Percentiles rank a stretch among this genome's conserved stretches.
These are phyloP conservation scores for Aspergillus alliaceus DNA, from an alignment of 2,329 filamentous ascomycete genomes.

Conservation along the genomic window DNA sequence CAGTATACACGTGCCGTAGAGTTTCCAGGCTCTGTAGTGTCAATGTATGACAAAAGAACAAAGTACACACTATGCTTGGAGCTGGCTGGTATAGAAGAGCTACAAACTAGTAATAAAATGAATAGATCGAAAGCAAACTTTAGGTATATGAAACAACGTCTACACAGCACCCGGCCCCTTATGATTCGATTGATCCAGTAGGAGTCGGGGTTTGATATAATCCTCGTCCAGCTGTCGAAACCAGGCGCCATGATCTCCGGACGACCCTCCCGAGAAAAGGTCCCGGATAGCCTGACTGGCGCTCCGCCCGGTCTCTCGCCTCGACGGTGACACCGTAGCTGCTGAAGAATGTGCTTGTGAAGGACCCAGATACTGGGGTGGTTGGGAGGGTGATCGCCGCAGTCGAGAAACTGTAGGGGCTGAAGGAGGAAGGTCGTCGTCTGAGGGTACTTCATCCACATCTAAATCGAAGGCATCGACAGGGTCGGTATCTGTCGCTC, in stretches of 20 bases:
- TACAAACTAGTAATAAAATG: conserved; percentile 1
- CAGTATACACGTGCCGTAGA: neutral
- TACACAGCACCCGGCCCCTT: conserved; percentile 44
- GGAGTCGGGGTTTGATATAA: conserved; percentile 86
- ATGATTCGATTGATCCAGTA: conserved; percentile 68
- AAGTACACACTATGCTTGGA: neutral
- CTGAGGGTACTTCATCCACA: conserved; percentile 43
- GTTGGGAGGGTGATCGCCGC: conserved; percentile 39
- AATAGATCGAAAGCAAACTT: conserved; percentile 8
- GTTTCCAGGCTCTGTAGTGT: conserved; percentile 9
- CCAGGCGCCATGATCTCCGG: conserved; percentile 84
- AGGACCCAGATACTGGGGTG: conserved; percentile 25
- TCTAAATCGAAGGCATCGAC: conserved; percentile 41
- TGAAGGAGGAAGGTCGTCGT: conserved; percentile 62
- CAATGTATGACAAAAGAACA: neutral
- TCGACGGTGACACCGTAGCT: conserved; percentile 29
- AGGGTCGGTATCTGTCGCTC: conserved; percentile 28
- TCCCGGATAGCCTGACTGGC: conserved; percentile 76
- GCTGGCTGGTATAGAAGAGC: conserved; percentile 4
- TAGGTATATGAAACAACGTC: conserved; percentile 14
- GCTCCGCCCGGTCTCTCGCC: conserved; percentile 53
- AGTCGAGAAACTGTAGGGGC: conserved; percentile 39
- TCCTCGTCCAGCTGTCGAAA: conserved; percentile 94
- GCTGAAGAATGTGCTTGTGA: conserved; percentile 19
- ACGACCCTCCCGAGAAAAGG: conserved; percentile 67